Evolutionary conservation across 2,329 filamentous ascomycete genomes (phyloP).

Genomic region (Cylindrodendrum hubeiense): DNA sequence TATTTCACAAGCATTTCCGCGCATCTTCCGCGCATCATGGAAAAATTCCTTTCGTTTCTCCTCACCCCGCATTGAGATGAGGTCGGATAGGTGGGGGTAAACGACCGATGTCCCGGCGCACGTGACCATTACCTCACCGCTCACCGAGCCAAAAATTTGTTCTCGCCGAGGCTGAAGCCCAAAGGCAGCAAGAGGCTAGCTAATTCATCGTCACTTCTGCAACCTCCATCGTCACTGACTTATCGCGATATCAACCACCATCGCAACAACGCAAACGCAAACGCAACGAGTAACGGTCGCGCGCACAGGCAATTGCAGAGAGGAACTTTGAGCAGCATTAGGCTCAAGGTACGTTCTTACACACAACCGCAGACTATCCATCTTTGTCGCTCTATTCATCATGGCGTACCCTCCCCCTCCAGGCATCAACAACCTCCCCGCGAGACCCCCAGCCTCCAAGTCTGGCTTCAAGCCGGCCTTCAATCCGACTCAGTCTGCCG

Average conservation of each 20-base stretch:
- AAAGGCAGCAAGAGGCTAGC: constrained; percentile 24
- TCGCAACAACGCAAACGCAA: not conserved
- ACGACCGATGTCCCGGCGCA: not conserved
- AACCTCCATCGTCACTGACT: constrained; percentile 25
- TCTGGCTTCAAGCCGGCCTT: constrained; percentile 65
- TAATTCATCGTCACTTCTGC: constrained; percentile 9
- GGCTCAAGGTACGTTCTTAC: constrained; percentile 65
- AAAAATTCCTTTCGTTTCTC: not conserved
- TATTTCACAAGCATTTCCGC: not conserved
- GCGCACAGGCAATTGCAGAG: not conserved
- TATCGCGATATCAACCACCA: constrained; percentile 6
- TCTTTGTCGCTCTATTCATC: constrained; percentile 66
- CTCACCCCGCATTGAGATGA: constrained; percentile 10
- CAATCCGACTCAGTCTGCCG: constrained; percentile 49
- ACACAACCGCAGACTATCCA: constrained; percentile 40
- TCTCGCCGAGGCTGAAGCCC: constrained; percentile 33
- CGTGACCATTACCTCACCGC: constrained; percentile 13
- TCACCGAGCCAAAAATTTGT: constrained; percentile 26
- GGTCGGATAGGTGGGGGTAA: not conserved
- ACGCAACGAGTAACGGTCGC: constrained; percentile 4
- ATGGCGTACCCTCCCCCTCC: constrained; percentile 91
- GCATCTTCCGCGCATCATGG: constrained; percentile 19
- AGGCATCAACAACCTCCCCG: constrained; percentile 76
- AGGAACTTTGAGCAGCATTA: constrained; percentile 51
- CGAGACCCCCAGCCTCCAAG: constrained; percentile 77